Evolutionary conservation across 1,139 yeast genomes (phyloP), one percentile per base, ranked within the genome.

Genomic region (Nakaseomyces sp.): DNA sequence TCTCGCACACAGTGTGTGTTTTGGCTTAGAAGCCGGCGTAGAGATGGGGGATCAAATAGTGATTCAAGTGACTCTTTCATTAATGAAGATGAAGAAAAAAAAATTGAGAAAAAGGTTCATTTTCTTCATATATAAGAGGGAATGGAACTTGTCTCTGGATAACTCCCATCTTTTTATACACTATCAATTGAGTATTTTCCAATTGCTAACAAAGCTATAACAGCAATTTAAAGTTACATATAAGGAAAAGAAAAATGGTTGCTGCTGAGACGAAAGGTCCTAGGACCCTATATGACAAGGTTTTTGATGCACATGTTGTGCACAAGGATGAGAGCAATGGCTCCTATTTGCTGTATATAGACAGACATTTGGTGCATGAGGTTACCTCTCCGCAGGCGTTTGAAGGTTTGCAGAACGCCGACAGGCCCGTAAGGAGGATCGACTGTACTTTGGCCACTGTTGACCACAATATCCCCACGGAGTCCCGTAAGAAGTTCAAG

Each of bases 321-420:
- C 91, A 88, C 67, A 71, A 77, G 61, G 95, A 88, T 58, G 91
- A 85, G 43, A 79, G 25, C 22, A 40, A 87, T 29, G 94, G 93
- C 31, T 87, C 96, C 12, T 81, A 76, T 61, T 73, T 91, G 54
- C 69, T 91, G 51, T 91, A 85, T 66, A 89, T 91, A 50, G 98
- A 91, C 68, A 85, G 98, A 68, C 98, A 91, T 65, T 73, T 91
- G 56, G 95, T 91, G 46, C 98, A 91, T 65, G 98, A 91, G 69
- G 98, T 91, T 45, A 91, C 98, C 1, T 88, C 97, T 30, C 98
- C 98, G 28, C 98, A 91, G 68, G 98, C 98, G 8, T 91, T 91
- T 62, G 98, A 91, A 69, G 97, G 97, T 36, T 76, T 91, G 57
- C 76, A 74, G 53, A 83, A 79, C 58, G 96, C 96, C 18, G 86